Evolutionary conservation across 495 filamentous ascomycete genomes (phyloP), one percentile per base, ranked within the genome.

Genomic region (Penicillium bovifimosum): DNA sequence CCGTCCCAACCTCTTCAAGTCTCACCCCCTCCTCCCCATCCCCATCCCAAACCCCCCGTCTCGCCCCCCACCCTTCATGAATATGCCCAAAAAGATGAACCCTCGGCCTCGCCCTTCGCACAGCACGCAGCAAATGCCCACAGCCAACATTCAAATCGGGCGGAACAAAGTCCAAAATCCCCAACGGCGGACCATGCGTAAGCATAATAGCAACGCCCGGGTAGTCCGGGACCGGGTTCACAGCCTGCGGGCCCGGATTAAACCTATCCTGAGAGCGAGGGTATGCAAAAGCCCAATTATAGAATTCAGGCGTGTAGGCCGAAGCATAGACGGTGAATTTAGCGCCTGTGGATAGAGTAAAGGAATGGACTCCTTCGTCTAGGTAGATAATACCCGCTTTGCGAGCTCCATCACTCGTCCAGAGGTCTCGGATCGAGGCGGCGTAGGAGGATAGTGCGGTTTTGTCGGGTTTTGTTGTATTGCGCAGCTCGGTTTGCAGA

Each of bases 21-120:
- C 56, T 28, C 56, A 58, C 42, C 0, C 53, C 53, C 17, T 40
- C 41, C 33, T 53, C 16, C 49, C 42, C 61, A 49, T 47, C 38
- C 42, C 59, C 59, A 41, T 53, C 51, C 83, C 86, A 90, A 3
- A 64, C 63, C 0, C 84, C 74, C 27, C 82, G 58, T 48, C 76
- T 73, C 4, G 79, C 85, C n/a, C 87, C 87, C 78, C 84, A 88
- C 0, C 74, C 84, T 61, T 91, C 86, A 65, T 85, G 81, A 9
- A 85, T 78, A 69, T 85, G 81, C 2, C 81, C 81, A 55, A 83
- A 85, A 18, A 79, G 75, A 66, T 84, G 80, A 31, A 85, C 29
- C 20, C 67, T 64, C 2, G 81, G 81, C 40, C 62, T 69, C 9
- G 69, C 71, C 24, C 76, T 58, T 35, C 50, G 44, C 6, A 74